Conservation (phyloP, 345 rosid species). For the Eucalyptus albens region DNA sequence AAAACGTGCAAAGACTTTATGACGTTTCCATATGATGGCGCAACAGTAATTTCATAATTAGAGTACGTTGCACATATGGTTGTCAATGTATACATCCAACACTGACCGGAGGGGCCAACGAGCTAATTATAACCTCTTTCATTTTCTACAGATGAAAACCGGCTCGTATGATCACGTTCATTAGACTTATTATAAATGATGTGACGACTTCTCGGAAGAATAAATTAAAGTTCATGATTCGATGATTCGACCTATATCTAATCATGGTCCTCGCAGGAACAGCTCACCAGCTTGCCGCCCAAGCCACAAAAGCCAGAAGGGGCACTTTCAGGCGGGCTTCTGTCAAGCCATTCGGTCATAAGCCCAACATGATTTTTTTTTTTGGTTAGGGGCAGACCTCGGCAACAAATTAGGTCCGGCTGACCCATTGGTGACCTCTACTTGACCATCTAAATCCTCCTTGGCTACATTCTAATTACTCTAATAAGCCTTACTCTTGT, state of each 20-base stretch:
- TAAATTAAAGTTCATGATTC: background rate
- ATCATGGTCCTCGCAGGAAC: background rate
- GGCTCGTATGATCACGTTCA: background rate
- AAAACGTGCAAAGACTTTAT: background rate
- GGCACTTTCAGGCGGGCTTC: background rate
- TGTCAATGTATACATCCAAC: background rate
- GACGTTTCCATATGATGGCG: background rate
- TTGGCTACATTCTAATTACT: background rate
- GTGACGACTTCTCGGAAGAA: background rate
- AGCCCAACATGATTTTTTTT: background rate
- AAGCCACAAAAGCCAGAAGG: background rate
- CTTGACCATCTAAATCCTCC: background rate
- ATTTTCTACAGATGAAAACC: background rate
- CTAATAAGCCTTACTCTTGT: background rate
- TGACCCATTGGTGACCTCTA: background rate
- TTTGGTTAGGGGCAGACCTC: background rate
- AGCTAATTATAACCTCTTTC: background rate
- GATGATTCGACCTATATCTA: background rate
- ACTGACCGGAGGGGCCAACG: background rate
- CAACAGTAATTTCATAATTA: background rate
- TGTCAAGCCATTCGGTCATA: background rate
- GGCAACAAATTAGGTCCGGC: background rate
- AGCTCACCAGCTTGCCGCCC: background rate
- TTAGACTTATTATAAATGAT: background rate
- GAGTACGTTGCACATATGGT: background rate